Evolutionary conservation across 2,329 filamentous ascomycete species (phyloP), one percentile per base, ranked within the genome.

Genomic region (Tolypocladium cylindrosporum): DNA sequence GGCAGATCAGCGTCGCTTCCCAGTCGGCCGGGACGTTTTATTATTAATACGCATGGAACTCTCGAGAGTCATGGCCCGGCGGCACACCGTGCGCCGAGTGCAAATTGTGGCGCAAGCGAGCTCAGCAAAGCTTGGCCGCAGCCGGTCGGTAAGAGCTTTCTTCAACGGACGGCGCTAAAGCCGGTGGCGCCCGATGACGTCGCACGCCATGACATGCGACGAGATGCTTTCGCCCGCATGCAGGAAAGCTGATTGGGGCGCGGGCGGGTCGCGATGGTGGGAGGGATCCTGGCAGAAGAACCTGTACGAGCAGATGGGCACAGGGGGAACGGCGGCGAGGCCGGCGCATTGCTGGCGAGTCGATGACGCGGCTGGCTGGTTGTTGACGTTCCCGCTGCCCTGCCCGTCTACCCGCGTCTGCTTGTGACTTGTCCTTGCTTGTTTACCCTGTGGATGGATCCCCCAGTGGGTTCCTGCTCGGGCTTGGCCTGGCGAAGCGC

Each of bases 361-460:
- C 69, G 67, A 71, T 71, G 69, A 71, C 69, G 69, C 68, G 57
- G 59, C 58, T 57, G 55, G 53, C 58, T 52, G 57, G 53, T 55
- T 56, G 58, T 45, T 50, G 41, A 45, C 42, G 42, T 45, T 5
- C n/a, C 43, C 24, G 41, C 50, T 34, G 50, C 42, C 24, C 24
- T 27, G 24, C 24, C 2, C 24, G 24, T 27, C 24, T 27, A 27
- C 24, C 24, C 24, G 34, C 24, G 34, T 45, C 52, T 31, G 34
- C 42, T n/a, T 9, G 45, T 50, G 45, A 50, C 45, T n/a, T 34
- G 43, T 50, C 45, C 45, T 34, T 50, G 45, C 24, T 34, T 14
- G 19, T n/a, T 19, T 50, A 31, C 45, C 45, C 13, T 50, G 45
- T 16, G 34, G 19, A 27, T 50, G 48, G 16, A 36, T 5, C 48